Percentiles rank a stretch among this genome's conserved stretches.
phyloP scores from a whole-genome alignment of 257 asterid genomes.

The Asclepias syriaca region DNA sequence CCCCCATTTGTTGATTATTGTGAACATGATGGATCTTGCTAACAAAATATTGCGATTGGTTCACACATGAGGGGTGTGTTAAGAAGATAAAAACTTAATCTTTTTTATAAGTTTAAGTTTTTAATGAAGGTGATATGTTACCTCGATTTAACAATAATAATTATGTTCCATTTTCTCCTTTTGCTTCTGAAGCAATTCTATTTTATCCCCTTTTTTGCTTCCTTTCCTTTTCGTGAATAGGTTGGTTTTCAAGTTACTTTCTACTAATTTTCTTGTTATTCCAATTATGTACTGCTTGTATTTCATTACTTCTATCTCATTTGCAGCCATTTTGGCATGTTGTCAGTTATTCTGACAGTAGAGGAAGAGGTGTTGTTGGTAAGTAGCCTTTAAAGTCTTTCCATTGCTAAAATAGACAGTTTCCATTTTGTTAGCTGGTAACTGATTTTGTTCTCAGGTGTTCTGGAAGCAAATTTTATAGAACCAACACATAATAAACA shows the following conservation, averaged over 20 bases:
- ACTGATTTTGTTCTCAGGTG: conserved; percentile 40
- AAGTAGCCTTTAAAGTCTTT: conserved; percentile 30
- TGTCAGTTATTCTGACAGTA: conserved; percentile 39
- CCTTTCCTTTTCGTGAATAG: not conserved
- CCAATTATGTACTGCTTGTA: not conserved
- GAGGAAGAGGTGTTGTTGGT: conserved; percentile 99
- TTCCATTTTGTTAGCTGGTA: conserved; percentile 8
- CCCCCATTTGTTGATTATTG: too few species aligned
- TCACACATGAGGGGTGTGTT: too few species aligned
- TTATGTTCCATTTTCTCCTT: not conserved
- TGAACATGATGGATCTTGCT: too few species aligned
- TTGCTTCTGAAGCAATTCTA: not conserved
- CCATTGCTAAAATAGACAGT: not conserved
- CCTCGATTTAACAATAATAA: not conserved
- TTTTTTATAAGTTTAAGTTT: too few species aligned
- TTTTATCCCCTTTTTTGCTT: not conserved
- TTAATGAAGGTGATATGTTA: too few species aligned
- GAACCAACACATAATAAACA: conserved; percentile 90
- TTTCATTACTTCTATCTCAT: conserved; percentile 15
- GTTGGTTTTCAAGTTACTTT: too few species aligned
- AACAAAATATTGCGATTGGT: too few species aligned
- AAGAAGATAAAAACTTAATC: too few species aligned
- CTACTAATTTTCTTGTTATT: too few species aligned
- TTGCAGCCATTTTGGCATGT: conserved; percentile 98
- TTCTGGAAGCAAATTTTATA: conserved; percentile 86